These are phyloP conservation scores for Trichophaea hybrida DNA, from an alignment of 2,329 filamentous ascomycete species.

Conservation along the genomic window DNA sequence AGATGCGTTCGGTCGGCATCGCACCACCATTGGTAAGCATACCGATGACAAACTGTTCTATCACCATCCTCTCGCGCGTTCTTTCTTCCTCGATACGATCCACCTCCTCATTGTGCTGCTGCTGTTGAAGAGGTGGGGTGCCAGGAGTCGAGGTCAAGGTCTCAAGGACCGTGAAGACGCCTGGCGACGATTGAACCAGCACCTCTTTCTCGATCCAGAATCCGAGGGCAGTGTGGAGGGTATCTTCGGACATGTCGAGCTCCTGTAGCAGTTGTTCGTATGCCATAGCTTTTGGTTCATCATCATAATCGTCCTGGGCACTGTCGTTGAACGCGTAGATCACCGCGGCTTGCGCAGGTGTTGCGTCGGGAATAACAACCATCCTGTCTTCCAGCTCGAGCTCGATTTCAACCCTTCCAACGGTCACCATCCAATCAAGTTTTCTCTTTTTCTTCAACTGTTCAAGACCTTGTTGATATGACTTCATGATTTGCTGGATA, in stretches of 20 bases:
- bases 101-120: constrained; percentile 31
- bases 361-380: constrained; percentile 38
- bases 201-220: constrained; percentile 23
- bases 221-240: constrained; percentile 26
- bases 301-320: constrained; percentile 6
- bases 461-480: constrained; percentile 64
- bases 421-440: constrained; percentile 71
- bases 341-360: constrained; percentile 39
- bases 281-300: background rate
- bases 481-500: constrained; percentile 44
- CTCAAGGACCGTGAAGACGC: constrained; percentile 24
- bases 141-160: constrained; percentile 29
- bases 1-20: constrained; percentile 68
- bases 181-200: constrained; percentile 24
- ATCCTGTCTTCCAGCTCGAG: constrained; percentile 70
- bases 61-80: constrained; percentile 46
- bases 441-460: constrained; percentile 69
- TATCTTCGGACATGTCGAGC: constrained; percentile 31
- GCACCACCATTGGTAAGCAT: constrained; percentile 83
- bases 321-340: constrained; percentile 24
- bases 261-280: constrained; percentile 34
- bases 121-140: constrained; percentile 27
- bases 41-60: constrained; percentile 82
- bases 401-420: constrained; percentile 67
- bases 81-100: constrained; percentile 39